Evolutionary conservation across 371 early-diverging fungal species (phyloP).

Genomic region (Mucor sp.): DNA sequence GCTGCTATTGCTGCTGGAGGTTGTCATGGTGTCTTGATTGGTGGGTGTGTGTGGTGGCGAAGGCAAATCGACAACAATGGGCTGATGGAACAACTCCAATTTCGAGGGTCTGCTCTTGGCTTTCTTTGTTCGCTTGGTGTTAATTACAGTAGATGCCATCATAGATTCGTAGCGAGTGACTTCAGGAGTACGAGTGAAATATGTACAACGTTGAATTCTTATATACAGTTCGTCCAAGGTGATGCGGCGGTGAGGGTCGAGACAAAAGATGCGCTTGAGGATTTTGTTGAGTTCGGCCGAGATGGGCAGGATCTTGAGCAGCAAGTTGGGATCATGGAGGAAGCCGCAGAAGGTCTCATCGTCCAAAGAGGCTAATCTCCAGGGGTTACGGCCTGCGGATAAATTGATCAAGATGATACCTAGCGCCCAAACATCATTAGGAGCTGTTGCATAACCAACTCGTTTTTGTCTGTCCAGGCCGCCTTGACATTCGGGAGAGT

Average conservation of each 20-base stretch:
- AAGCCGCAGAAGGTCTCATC: conserved; percentile 80
- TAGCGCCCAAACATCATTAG: conserved; percentile 86
- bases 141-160: conserved; percentile 6
- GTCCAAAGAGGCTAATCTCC: conserved; percentile 72
- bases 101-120: conserved; percentile 7
- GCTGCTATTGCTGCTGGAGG: neutral
- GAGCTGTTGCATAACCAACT: conserved; percentile 63
- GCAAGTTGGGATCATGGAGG: conserved; percentile 56
- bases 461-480: conserved; percentile 47
- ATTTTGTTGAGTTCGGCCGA: conserved; percentile 73
- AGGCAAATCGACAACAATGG: neutral
- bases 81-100: neutral
- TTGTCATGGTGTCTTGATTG: neutral
- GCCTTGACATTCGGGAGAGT: conserved; percentile 91
- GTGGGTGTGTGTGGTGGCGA: conserved; percentile 27
- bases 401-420: conserved; percentile 84
- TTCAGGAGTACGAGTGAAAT: conserved; percentile 55
- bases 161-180: conserved; percentile 25
- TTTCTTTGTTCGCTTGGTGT: conserved; percentile 1
- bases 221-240: conserved; percentile 62
- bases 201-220: conserved; percentile 59
- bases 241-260: conserved; percentile 73
- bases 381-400: conserved; percentile 77
- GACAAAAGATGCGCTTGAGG: conserved; percentile 71
- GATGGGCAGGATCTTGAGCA: conserved; percentile 68